A percentile compares a stretch with the other conserved stretches of the same genome.
Evolutionary conservation across 371 early-diverging fungal species (phyloP).

Genomic region (Rhizopus arrhizus): DNA sequence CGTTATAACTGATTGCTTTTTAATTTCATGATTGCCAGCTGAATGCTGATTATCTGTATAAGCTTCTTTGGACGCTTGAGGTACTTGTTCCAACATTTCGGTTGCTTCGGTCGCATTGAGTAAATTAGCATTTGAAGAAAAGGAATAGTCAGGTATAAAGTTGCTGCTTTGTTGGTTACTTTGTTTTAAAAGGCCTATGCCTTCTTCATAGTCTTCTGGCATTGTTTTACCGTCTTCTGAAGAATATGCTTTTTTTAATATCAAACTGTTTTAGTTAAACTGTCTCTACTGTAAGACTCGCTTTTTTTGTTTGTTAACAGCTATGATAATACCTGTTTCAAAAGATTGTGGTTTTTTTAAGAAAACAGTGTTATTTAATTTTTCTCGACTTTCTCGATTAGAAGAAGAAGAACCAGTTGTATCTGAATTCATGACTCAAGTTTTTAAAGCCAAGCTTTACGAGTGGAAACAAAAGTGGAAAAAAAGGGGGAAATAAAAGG

Average conservation of each 20-base stretch:
- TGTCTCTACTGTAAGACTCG: background rate
- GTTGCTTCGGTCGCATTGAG: slow-evolving; percentile 37
- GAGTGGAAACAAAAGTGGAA: background rate
- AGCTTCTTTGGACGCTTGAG: slow-evolving; percentile 6
- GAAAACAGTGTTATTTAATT: background rate
- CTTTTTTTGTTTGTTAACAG: background rate
- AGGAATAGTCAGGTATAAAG: slow-evolving; percentile 29
- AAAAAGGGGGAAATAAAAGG: slow-evolving; percentile 2
- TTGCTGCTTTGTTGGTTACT: background rate
- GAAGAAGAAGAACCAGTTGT: slow-evolving; percentile 1
- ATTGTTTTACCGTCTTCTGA: slow-evolving; percentile 37
- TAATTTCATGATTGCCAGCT: background rate
- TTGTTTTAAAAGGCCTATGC: slow-evolving; percentile 20
- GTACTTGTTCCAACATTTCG: slow-evolving; percentile 33
- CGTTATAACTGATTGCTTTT: background rate
- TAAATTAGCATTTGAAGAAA: slow-evolving; percentile 30
- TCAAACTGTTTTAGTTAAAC: background rate
- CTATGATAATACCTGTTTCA: slow-evolving; percentile 21
- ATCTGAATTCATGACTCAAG: slow-evolving; percentile 1
- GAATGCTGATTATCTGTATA: background rate
- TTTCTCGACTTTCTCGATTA: slow-evolving; percentile 1
- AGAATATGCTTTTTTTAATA: slow-evolving; percentile 15
- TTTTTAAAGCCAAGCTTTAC: background rate
- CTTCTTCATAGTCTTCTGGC: slow-evolving; percentile 41
- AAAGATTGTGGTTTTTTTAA: slow-evolving; percentile 15